These are phyloP conservation scores for Lachnellula arida DNA, from an alignment of 2,329 filamentous ascomycete species.

Conservation along the genomic window DNA sequence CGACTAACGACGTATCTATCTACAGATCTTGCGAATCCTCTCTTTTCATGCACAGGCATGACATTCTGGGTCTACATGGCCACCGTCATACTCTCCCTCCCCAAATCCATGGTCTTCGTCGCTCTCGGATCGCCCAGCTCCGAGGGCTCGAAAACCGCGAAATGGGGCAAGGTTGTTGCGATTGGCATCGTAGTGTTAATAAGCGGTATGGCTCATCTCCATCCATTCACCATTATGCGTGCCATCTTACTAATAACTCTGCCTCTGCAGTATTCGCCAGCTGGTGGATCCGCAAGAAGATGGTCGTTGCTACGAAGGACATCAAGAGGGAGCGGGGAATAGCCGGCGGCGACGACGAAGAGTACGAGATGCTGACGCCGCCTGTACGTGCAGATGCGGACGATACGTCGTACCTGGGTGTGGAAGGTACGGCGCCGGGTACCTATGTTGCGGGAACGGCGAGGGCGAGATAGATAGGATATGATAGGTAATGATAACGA, in stretches of 20 bases:
- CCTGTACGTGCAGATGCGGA: neutral
- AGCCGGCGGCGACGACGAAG: constrained; percentile 7
- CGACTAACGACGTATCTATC: neutral
- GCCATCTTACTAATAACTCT: neutral
- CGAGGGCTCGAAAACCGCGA: constrained; percentile 12
- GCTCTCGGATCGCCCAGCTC: constrained; percentile 11
- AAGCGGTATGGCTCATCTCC: neutral
- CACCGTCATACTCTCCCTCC: constrained; percentile 14
- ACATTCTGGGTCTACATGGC: constrained; percentile 17
- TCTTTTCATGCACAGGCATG: constrained; percentile 18
- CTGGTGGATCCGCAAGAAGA: constrained; percentile 14
- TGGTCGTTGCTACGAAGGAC: constrained; percentile 6
- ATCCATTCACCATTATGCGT: neutral
- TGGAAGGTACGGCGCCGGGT: too few relatives aligned
- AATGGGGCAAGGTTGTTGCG: constrained; percentile 12
- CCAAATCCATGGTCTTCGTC: constrained; percentile 15
- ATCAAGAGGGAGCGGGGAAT: constrained; percentile 11
- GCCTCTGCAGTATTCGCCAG: constrained; percentile 7
- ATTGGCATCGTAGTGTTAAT: constrained; percentile 11
- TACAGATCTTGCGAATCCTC: constrained; percentile 18
- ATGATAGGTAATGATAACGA: too few relatives aligned
- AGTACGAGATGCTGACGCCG: constrained; percentile 6
- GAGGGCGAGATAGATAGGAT: too few relatives aligned
- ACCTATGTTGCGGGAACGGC: too few relatives aligned
- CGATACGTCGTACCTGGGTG: constrained; percentile 5